A percentile compares a stretch with the other conserved stretches of the same genome.
Evolutionary conservation across 2,329 filamentous ascomycete species (phyloP).

Genomic region (Allantophomopsis cytisporea): DNA sequence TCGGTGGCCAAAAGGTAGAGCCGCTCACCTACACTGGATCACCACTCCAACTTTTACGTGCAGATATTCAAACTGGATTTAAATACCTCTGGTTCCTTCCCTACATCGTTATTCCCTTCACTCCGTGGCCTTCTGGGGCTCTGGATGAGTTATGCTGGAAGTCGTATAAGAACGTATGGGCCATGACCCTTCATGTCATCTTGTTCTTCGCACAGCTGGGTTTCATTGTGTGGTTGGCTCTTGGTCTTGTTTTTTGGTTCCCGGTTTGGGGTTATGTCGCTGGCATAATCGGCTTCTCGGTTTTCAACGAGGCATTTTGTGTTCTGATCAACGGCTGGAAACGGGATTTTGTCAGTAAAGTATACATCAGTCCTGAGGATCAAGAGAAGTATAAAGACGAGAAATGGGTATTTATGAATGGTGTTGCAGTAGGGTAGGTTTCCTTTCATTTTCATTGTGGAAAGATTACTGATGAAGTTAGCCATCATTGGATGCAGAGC

Average conservation of each 20-base stretch:
- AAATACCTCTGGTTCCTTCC: slow-evolving; percentile 28
- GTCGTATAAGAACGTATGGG: slow-evolving; percentile 39
- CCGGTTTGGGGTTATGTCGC: background rate
- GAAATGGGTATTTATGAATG: slow-evolving; percentile 72
- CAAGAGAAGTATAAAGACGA: slow-evolving; percentile 29
- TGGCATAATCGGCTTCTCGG: slow-evolving; percentile 26
- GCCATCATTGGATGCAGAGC: slow-evolving; percentile 51
- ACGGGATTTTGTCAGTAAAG: slow-evolving; percentile 34
- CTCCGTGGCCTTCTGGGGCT: slow-evolving; percentile 33
- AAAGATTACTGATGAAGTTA: slow-evolving; percentile 13
- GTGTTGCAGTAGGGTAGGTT: slow-evolving; percentile 47
- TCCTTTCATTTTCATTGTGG: background rate
- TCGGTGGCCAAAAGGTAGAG: slow-evolving; percentile 41
- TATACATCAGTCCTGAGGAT: slow-evolving; percentile 31
- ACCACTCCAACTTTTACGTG: slow-evolving; percentile 22
- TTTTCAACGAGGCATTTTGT: slow-evolving; percentile 39
- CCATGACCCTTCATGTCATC: slow-evolving; percentile 41
- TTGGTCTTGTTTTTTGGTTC: slow-evolving; percentile 19
- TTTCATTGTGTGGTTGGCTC: slow-evolving; percentile 45
- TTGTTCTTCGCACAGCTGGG: slow-evolving; percentile 43
- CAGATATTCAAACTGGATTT: slow-evolving; percentile 24
- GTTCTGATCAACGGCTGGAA: slow-evolving; percentile 36
- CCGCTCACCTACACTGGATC: slow-evolving; percentile 43
- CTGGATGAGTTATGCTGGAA: slow-evolving; percentile 49
- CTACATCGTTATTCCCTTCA: slow-evolving; percentile 44